Conservation (phyloP, 345 rosid species). For the Odontarrhena argentea region DNA sequence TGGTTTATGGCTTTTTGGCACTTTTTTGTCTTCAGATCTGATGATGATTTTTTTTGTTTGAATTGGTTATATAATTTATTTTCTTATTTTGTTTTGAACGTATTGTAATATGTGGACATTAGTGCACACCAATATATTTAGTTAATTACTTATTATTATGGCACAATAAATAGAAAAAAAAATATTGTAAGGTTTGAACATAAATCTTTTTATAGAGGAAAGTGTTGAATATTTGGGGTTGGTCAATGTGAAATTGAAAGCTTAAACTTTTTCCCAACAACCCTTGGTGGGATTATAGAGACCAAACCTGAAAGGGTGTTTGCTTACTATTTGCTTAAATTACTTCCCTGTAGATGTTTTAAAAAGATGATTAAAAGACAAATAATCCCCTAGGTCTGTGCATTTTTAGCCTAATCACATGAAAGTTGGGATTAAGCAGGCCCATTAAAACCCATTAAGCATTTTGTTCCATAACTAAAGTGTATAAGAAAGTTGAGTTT, state of each 20-base stretch:
- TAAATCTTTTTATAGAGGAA: no score
- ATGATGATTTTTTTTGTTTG: conserved; percentile 1
- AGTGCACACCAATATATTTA: no score
- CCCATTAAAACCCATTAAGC: conserved; percentile 7
- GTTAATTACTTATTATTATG: no score
- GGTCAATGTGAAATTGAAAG: conserved; percentile 27
- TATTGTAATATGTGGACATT: no score
- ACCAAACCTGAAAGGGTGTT: neutral
- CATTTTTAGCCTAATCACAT: neutral
- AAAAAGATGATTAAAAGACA: no score
- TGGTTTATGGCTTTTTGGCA: neutral
- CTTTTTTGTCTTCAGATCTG: neutral
- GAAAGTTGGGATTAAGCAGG: neutral
- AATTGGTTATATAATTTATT: neutral
- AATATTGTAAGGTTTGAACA: no score
- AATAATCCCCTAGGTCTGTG: neutral
- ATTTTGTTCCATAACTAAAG: neutral
- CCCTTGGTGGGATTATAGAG: conserved; percentile 8
- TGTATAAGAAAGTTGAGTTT: neutral
- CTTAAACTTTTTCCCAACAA: conserved; percentile 1
- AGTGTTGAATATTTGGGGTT: neutral
- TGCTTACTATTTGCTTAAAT: neutral
- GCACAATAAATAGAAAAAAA: no score
- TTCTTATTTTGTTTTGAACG: neutral
- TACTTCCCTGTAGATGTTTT: neutral